Conservation (phyloP, 768 basidiomycete genomes). For the Lactifluus echinatus region DNA sequence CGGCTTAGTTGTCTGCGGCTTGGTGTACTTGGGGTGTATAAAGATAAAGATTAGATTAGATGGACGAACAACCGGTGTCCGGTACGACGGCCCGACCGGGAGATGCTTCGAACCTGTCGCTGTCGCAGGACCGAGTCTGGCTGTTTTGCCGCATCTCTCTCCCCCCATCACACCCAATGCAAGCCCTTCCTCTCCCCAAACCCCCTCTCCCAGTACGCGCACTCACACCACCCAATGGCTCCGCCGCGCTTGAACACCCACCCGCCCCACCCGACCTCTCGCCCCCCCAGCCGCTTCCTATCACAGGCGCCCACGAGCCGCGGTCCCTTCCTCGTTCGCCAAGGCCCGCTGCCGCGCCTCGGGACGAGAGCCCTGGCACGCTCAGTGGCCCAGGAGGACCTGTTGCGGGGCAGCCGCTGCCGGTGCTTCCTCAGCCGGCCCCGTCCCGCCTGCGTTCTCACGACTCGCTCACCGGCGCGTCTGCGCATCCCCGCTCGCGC, state of each 20-base stretch:
- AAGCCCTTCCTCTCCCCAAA: slow-evolving; percentile 12
- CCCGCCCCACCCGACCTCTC: slow-evolving; percentile 8
- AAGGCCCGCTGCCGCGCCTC: not conserved
- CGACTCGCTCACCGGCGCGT: slow-evolving; percentile 10
- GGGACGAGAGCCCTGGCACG: not conserved
- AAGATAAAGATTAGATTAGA: slow-evolving; percentile 4
- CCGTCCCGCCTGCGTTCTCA: slow-evolving; percentile 11
- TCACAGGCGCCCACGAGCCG: slow-evolving; percentile 3
- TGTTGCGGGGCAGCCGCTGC: too few species aligned
- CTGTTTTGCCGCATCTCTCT: slow-evolving; percentile 2
- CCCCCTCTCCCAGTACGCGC: slow-evolving; percentile 6
- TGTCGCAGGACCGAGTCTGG: not conserved
- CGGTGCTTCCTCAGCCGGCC: not conserved
- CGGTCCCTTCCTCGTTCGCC: slow-evolving; percentile 10
- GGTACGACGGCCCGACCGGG: not conserved
- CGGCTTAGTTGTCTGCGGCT: too few species aligned
- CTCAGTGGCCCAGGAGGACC: not conserved
- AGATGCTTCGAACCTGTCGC: not conserved
- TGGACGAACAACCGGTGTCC: not conserved
- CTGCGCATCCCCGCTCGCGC: slow-evolving; percentile 11
- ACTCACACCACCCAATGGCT: not conserved
- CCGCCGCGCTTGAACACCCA: not conserved
- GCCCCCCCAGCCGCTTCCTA: slow-evolving; percentile 3
- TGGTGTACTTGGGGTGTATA: too few species aligned
- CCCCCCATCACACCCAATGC: slow-evolving; percentile 12